phyloP scores from a whole-genome alignment of 306 rosid species.

The Lablab purpureus region DNA sequence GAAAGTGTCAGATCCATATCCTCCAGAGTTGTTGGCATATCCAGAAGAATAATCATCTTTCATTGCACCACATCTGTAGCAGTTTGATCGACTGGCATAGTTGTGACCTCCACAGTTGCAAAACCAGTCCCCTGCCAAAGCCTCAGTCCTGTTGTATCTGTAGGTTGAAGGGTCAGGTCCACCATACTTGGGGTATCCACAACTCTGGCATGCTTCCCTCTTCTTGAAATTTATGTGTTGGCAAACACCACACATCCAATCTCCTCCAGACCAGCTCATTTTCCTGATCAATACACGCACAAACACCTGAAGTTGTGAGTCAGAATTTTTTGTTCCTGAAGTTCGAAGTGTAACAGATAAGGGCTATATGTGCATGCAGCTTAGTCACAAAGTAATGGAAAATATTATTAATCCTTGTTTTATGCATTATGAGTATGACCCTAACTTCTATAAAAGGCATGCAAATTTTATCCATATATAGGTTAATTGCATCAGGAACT shows the following conservation, averaged over 20 bases:
- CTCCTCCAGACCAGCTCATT: constrained; percentile 98
- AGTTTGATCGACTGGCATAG: constrained; percentile 87
- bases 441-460: constrained; percentile 32
- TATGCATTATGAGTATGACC: background rate
- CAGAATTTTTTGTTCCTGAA: constrained; percentile 13
- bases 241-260: constrained; percentile 96
- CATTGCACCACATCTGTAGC: constrained; percentile 71
- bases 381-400: constrained; percentile 32
- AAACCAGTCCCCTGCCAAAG: constrained; percentile 94
- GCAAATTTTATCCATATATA: constrained; percentile 27
- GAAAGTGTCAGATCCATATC: constrained; percentile 64
- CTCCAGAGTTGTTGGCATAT: constrained; percentile 57
- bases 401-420: constrained; percentile 33
- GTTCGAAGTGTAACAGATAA: constrained; percentile 11
- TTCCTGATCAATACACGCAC: constrained; percentile 44
- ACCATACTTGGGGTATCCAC: constrained; percentile 88
- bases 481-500: constrained; percentile 35
- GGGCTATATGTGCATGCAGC: constrained; percentile 29
- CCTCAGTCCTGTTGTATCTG: constrained; percentile 68
- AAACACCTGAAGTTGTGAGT: constrained; percentile 13
- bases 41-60: constrained; percentile 63
- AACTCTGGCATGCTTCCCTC: constrained; percentile 84
- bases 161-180: constrained; percentile 90
- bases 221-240: constrained; percentile 88
- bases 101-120: constrained; percentile 95